Evolutionary conservation across 495 filamentous ascomycete genomes (phyloP), one percentile per base, ranked within the genome.

Genomic region (Podospora australis): DNA sequence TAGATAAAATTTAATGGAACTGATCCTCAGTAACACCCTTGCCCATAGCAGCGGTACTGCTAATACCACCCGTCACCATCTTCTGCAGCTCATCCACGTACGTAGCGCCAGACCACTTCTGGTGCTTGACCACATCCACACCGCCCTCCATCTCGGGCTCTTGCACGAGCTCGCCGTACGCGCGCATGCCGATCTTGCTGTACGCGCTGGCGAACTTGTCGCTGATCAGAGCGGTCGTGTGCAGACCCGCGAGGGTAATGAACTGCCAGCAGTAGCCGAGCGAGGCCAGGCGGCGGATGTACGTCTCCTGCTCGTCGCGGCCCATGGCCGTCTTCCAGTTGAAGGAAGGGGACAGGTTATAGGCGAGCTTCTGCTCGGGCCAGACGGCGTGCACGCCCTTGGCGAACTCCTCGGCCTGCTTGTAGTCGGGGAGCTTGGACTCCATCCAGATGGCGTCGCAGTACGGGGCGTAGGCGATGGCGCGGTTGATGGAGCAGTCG

Each of bases 181-280:
- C 92, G 24, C 89, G 82, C 92, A 98, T 98, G 44, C 92, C 94
- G 43, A 83, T 72, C 63, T 80, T 69, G 10, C 80, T 69, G 61
- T 86, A 97, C 20, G 90, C 88, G 66, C 82, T 80, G 43, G 89
- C 82, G 69, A 98, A 98, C 42, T 82, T 78, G 66, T 96, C 81
- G 35, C 80, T 81, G 68, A 94, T 94, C 21, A 98, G 78, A 17
- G 92, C 92, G 4, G 88, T 95, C 23, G 87, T 95, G 75, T 97
- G 94, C 57, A 97, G 77, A 50, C 92, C 94, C n/a, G 90, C 92
- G 26, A 98, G 82, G 24, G 94, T 98, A 75, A 98, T 97, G 80
- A 98, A 98, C 69, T 98, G 92, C 92, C 92, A 97, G 78, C 86
- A 94, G 79, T 96, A 98, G 39, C 92, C 92, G 24, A 98, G 81